These are phyloP conservation scores for Cyberlindnera mycetangii DNA, from an alignment of 805 yeast species.

Conservation along the genomic window DNA sequence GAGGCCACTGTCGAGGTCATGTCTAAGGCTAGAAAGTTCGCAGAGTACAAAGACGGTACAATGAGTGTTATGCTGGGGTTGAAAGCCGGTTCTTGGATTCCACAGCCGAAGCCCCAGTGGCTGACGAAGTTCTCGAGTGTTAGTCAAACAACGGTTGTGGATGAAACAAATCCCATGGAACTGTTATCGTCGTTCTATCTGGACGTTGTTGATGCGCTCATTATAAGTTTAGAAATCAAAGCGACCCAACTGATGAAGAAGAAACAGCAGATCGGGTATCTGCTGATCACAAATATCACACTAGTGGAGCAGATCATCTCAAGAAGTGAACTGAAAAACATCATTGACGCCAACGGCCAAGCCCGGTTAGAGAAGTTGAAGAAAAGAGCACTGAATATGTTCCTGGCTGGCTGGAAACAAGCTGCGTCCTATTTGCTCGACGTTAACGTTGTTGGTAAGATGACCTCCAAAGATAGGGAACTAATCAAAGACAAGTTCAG, in stretches of 20 bases:
- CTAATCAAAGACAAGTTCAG: conserved; percentile 80
- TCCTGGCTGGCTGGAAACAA: conserved; percentile 76
- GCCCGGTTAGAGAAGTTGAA: conserved; percentile 65
- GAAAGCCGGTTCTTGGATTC: conserved; percentile 68
- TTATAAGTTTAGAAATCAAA: conserved; percentile 60
- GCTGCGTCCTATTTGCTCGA: conserved; percentile 78
- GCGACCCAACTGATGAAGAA: conserved; percentile 37
- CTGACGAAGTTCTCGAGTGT: conserved; percentile 47
- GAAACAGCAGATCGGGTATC: conserved; percentile 56
- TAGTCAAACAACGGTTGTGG: conserved; percentile 37
- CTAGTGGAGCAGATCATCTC: conserved; percentile 72
- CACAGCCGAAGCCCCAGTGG: conserved; percentile 55
- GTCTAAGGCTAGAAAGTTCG: conserved; percentile 60
- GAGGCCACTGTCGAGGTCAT: conserved; percentile 72
- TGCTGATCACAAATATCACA: conserved; percentile 66
- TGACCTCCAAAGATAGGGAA: conserved; percentile 72
- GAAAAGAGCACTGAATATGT: conserved; percentile 69
- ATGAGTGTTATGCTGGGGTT: conserved; percentile 45
- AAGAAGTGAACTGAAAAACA: conserved; percentile 50
- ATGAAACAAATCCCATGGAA: conserved; percentile 43
- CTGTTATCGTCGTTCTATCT: conserved; percentile 65
- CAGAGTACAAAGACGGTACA: conserved; percentile 58
- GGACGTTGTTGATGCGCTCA: conserved; percentile 75
- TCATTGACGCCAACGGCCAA: conserved; percentile 57
- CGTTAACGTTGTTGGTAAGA: conserved; percentile 62